Base-by-base conservation (phyloP, 169 alveolate genomes). In the Babesia caballi region DNA sequence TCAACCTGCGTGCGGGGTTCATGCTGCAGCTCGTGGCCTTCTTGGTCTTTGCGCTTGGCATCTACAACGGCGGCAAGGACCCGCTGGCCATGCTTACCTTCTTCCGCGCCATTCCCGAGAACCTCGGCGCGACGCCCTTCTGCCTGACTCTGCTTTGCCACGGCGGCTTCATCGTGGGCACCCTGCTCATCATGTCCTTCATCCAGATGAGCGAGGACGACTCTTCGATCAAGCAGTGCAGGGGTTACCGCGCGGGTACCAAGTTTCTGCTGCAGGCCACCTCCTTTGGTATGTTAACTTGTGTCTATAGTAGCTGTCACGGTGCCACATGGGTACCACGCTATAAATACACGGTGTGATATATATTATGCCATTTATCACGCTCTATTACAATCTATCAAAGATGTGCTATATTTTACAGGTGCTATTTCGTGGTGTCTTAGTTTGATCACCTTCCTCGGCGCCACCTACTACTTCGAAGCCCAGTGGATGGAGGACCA, bases 211-310 rank as follows among this genome's bases (percentile, higher is more conserved):
- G 91, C 28, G 96, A 92, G 33, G 96, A 92, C 59, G 96, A 92
- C 33, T 83, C 94, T 68, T 91, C 96, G 58, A 92, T 92, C 63
- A 91, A 91, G 71, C 96, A 92, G 42, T 88, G 94, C 32, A 88
- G 96, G 40, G 96, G 96, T 23, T 92, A 86, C 77, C 82, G 96
- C 32, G 92, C 94, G 14, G 96, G 96, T 25, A 90, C 93, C 52
- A 92, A 92, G 67, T 91, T 91, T 57, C 46, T 91, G 46, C 88
- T 85, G 30, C 95, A 89, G 69, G 95, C 95, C 36, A 85, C 96
- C 36, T 88, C 94, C n/a, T 81, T 92, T 82, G 96, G 56, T 47
- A 47, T 1, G 56, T 92, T 71, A 56, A 49, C 8, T 49, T 12
- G 23, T 27, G 27, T 4, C 15, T 19, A 9, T 23, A 30, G n/a